Percentiles rank a stretch among this genome's conserved stretches.
Evolutionary conservation across 1,284 basidiomycete genomes (phyloP).

Genomic region (Boletellus deceptivus): DNA sequence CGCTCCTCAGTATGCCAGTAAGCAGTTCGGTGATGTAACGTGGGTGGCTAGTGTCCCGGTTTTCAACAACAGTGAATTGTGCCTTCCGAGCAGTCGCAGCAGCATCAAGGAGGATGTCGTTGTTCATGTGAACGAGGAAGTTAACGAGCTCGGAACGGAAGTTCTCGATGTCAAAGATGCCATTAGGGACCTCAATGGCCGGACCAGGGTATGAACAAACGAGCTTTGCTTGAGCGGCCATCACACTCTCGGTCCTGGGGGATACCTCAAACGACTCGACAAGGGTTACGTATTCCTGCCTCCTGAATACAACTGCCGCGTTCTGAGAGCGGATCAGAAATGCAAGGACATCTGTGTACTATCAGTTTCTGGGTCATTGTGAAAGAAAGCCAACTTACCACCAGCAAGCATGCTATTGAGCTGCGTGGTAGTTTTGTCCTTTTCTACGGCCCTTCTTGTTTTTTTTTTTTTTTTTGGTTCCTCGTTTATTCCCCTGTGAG

Average conservation of each 20-base stretch:
- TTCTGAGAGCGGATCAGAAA: constrained; percentile 38
- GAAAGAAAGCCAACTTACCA: neutral
- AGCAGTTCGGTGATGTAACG: constrained; percentile 37
- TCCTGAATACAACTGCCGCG: constrained; percentile 35
- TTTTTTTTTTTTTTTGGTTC: too few relatives aligned
- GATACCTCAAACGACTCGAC: constrained; percentile 40
- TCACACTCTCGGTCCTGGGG: constrained; percentile 20
- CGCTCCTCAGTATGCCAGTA: constrained; percentile 31
- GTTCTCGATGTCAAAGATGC: constrained; percentile 13
- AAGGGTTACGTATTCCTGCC: constrained; percentile 12
- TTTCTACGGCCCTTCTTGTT: too few relatives aligned
- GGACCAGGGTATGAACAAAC: constrained; percentile 37
- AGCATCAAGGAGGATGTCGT: constrained; percentile 15
- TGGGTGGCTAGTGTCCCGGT: constrained; percentile 31
- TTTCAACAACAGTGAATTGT: constrained; percentile 24
- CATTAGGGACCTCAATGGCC: constrained; percentile 26
- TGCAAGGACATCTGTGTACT: constrained; percentile 18
- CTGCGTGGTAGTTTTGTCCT: constrained; percentile 5
- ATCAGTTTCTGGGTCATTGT: neutral
- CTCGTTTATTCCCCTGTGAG: too few relatives aligned
- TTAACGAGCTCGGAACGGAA: constrained; percentile 29
- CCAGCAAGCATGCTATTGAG: constrained; percentile 13
- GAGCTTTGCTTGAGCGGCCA: constrained; percentile 35
- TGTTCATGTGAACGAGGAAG: constrained; percentile 1
- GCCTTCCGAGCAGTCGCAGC: constrained; percentile 10